A percentile compares a stretch with the other conserved stretches of the same genome.
phyloP scores from a whole-genome alignment of 257 asterid genomes.

The Euphrasia confusa region DNA sequence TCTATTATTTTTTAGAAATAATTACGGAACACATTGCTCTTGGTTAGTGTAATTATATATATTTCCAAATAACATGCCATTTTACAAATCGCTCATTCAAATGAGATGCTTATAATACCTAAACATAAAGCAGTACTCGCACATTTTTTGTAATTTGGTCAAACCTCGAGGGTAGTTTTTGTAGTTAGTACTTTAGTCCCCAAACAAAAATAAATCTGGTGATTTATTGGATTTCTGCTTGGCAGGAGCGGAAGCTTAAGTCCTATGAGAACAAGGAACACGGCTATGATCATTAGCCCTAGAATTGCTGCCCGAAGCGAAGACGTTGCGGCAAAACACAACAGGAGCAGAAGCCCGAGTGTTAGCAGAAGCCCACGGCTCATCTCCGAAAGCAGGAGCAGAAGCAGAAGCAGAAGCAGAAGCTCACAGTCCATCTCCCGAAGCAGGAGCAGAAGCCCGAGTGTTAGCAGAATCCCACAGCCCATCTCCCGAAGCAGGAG shows the following conservation, averaged over 20 bases:
- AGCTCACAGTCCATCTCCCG: constrained; percentile 19
- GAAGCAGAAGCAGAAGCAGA: constrained; percentile 15
- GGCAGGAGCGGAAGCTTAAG: constrained; percentile 80
- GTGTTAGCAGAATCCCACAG: constrained; percentile 51
- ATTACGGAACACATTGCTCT: neutral
- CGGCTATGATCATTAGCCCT: constrained; percentile 94
- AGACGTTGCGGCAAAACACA: constrained; percentile 35
- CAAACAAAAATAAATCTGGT: neutral
- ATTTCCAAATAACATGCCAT: too few species aligned
- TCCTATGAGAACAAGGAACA: constrained; percentile 55
- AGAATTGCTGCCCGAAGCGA: constrained; percentile 48
- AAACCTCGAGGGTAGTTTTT: neutral
- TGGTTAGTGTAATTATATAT: neutral
- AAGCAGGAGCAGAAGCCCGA: constrained; percentile 55
- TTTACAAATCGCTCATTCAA: neutral
- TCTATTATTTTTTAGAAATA: constrained; percentile 26
- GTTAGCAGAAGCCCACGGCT: constrained; percentile 45
- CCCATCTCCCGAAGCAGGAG: constrained; percentile 34
- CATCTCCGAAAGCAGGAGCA: constrained; percentile 36
- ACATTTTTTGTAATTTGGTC: neutral
- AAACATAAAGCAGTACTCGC: neutral
- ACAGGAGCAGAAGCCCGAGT: constrained; percentile 57
- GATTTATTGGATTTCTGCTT: constrained; percentile 27
- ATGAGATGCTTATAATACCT: neutral
- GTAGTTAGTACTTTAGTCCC: neutral